Percentiles rank a stretch among this genome's conserved stretches.
These are phyloP conservation scores for Hypomontagnella submonticulosa DNA, from an alignment of 495 filamentous ascomycete species.

Conservation along the genomic window DNA sequence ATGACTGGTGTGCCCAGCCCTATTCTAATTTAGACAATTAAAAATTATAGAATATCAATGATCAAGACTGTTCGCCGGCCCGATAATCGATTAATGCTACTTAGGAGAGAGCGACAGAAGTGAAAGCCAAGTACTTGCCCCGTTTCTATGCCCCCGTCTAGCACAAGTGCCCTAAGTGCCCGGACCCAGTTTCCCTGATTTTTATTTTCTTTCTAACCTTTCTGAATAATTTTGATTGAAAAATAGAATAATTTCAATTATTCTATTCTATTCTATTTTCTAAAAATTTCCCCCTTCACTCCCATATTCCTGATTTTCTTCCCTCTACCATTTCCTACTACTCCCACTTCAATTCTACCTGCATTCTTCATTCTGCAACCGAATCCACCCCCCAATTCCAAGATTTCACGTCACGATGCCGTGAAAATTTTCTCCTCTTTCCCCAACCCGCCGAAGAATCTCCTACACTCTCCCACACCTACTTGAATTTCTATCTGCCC, in stretches of 20 bases:
- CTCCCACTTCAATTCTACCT: slow-evolving; percentile 25
- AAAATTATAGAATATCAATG: slow-evolving; percentile 29
- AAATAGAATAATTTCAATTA: too few relatives aligned
- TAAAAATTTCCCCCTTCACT: slow-evolving; percentile 5
- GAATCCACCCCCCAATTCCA: slow-evolving; percentile 40
- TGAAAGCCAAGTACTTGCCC: too few relatives aligned
- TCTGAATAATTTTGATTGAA: slow-evolving; percentile 1
- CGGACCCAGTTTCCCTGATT: slow-evolving; percentile 19
- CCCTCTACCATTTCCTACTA: slow-evolving; percentile 7
- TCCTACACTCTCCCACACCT: slow-evolving; percentile 30
- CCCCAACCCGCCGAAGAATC: slow-evolving; percentile 37
- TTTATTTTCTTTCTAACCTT: slow-evolving; percentile 6
- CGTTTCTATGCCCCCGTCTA: slow-evolving; percentile 21
- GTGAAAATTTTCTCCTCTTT: slow-evolving; percentile 42
- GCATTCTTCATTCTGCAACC: slow-evolving; percentile 23
- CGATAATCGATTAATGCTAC: slow-evolving; percentile 34
- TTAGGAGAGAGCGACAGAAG: not conserved
- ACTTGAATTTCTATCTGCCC: slow-evolving; percentile 27
- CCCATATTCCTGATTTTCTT: slow-evolving; percentile 10
- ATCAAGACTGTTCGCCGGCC: slow-evolving; percentile 34
- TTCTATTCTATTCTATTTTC: slow-evolving; percentile 22
- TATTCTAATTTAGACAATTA: slow-evolving; percentile 37
- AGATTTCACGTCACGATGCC: slow-evolving; percentile 41
- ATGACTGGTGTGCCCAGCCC: slow-evolving; percentile 26
- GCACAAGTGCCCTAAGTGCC: slow-evolving; percentile 11